Evolutionary conservation across 257 asterid species (phyloP), one percentile per base, ranked within the genome.

Genomic region (Petunia secreta): DNA sequence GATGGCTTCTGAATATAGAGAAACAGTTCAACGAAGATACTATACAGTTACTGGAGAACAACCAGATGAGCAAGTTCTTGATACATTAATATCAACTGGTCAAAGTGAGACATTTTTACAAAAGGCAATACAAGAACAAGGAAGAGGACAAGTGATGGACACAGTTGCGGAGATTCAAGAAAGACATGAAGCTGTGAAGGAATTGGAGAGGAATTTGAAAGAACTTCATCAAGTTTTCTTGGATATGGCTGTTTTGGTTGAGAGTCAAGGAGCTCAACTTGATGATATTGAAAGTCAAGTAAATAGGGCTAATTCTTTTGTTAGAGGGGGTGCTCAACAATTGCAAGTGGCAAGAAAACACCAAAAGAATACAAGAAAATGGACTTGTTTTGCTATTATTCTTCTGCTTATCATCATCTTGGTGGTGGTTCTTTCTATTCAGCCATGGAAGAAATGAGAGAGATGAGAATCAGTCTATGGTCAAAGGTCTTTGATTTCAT

Each of bases 131-230:
- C 86, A 82, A 77, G 86, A 87, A 40, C 88, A 87, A 48, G 90
- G 85, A 58, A 82, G 90, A 34, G 90, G 88, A 3, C 88, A 87
- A 58, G 85, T 87, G 60, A 84, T 84, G 90, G 88, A 84, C 48
- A 84, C 88, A 3, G 80, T 87, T 34, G 58, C 78, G 88, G 90
- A 87, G 63, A 87, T 87, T 43, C 89, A 25, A 25, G 25, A 25
- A 25, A 25, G 25, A 25, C 25, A 25, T 25, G 25, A 25, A 25
- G 25, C 25, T 25, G 25, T 25, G 25, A 25, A 25, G 25, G 25
- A 25, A 25, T 25, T 25, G 25, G 25, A 25, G 25, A 25, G 25
- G 25, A 25, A 25, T 25, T 25, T 25, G 25, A 25, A 25, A 25
- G 25, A 25, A 25, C 25, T 25, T 25, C 25, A 25, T 25, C 25